Conservation (phyloP, 2,329 filamentous ascomycete species). For the Xenoacremonium recifei region DNA sequence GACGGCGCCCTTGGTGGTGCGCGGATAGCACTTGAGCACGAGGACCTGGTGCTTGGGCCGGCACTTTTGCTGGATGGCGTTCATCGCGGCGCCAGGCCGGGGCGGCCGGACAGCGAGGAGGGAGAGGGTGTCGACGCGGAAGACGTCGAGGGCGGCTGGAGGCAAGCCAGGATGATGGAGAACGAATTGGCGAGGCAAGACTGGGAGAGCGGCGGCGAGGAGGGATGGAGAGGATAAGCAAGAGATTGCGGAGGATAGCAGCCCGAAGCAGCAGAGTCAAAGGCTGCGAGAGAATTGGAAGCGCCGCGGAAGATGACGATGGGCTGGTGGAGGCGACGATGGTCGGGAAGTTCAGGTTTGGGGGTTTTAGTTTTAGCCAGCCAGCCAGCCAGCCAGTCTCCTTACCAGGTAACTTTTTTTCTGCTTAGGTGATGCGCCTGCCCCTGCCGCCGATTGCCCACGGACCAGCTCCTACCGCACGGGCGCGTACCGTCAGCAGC, state of each 20-base stretch:
- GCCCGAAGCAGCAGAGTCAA: not conserved
- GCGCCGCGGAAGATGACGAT: not conserved
- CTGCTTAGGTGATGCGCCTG: no score
- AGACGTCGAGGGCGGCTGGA: not conserved
- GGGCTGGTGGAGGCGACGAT: no score
- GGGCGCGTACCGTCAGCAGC: not conserved
- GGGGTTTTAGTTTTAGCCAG: no score
- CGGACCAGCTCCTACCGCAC: not conserved
- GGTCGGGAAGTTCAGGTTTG: no score
- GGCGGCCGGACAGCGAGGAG: not conserved
- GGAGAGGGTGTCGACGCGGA: not conserved
- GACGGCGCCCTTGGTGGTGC: constrained; percentile 84
- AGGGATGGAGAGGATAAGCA: not conserved
- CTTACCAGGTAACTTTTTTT: no score
- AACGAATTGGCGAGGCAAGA: not conserved
- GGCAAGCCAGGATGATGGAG: not conserved
- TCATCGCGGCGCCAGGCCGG: constrained; percentile 45
- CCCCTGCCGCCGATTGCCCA: no score
- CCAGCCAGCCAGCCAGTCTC: no score
- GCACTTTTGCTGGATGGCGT: constrained; percentile 64
- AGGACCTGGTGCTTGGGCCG: constrained; percentile 97
- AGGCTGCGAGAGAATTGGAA: not conserved
- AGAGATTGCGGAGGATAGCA: not conserved
- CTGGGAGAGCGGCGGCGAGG: not conserved
- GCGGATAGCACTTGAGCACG: constrained; percentile 93